Evolutionary conservation across 352 stramenopile species (phyloP).

Genomic region (Pythium coloratum): DNA sequence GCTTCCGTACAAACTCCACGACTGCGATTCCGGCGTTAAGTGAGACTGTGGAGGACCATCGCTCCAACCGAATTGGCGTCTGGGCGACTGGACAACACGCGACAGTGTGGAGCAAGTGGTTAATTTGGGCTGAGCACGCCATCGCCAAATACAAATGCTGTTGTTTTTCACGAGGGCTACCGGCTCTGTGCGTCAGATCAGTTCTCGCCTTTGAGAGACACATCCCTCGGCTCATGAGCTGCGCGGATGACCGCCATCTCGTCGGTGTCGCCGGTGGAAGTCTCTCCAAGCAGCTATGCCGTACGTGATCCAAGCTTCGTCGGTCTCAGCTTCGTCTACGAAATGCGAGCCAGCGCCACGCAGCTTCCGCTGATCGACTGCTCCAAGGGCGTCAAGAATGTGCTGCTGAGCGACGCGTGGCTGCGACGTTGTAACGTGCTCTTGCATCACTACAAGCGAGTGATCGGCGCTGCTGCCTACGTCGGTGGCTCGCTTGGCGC

Average conservation of each 20-base stretch:
- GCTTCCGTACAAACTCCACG: neutral
- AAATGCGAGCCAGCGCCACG: conserved; percentile 8
- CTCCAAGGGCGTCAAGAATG: conserved; percentile 22
- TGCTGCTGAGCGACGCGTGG: neutral
- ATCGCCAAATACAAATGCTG: neutral
- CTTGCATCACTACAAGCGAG: conserved; percentile 12
- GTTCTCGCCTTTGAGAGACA: neutral
- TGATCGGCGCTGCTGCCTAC: neutral
- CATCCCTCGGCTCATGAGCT: neutral
- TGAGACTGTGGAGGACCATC: neutral
- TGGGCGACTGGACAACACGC: neutral
- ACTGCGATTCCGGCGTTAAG: neutral
- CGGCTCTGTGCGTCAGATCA: too few relatives aligned
- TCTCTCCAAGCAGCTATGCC: neutral
- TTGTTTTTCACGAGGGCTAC: too few relatives aligned
- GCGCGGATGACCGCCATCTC: neutral
- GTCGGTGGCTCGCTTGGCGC: neutral
- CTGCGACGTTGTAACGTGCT: conserved; percentile 8
- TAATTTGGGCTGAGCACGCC: neutral
- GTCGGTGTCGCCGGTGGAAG: neutral
- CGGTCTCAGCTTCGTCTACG: conserved; percentile 3
- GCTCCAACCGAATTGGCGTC: neutral
- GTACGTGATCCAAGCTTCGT: neutral
- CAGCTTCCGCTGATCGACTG: conserved; percentile 15
- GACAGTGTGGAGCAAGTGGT: neutral